Evolutionary conservation across 2,329 filamentous ascomycete species (phyloP), one percentile per base, ranked within the genome.

Genomic region (Curvularia lunata): DNA sequence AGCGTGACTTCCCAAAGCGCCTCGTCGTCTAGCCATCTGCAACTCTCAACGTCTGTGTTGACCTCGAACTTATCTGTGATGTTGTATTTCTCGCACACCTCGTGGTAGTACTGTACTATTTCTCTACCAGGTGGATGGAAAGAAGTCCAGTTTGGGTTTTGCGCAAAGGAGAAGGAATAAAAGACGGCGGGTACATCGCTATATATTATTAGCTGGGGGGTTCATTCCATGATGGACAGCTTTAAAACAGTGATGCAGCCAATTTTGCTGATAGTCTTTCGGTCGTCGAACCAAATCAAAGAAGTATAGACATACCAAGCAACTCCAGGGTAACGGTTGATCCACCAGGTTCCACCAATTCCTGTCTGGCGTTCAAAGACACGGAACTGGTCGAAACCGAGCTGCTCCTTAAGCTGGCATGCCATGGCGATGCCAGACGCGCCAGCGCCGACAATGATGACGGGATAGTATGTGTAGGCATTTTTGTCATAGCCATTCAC

Each of bases 331-430:
- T 89, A 89, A 30, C 80, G 78, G 69, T 88, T 89, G 43, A 82
- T 82, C 73, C 81, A 82, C 87, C 87, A 90, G 1, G 86, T 88
- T 7, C 87, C 87, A 30, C 87, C 87, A 42, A 88, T 78, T 3
- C 82, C 81, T 4, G 78, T 75, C 59, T 85, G 78, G 12, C 83
- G 79, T 23, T 89, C 87, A 58, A 88, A 88, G 67, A 89, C 81
- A 27, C 79, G 78, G 64, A 89, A 82, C 58, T 88, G 85, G 59
- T 83, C 81, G 52, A 86, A 85, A 28, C 80, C 81, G 41, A 88
- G 80, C 71, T 82, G 81, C 18, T 84, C 77, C 64, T 86, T 84
- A 50, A 89, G 71, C 23, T 83, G 82, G 41, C 84, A 86, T 7
- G 83, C 86, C 67, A 88, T 82, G 2, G 84, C 85, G 54, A 89